Conservation (phyloP, 345 rosid species). For the Litchi chinensis region DNA sequence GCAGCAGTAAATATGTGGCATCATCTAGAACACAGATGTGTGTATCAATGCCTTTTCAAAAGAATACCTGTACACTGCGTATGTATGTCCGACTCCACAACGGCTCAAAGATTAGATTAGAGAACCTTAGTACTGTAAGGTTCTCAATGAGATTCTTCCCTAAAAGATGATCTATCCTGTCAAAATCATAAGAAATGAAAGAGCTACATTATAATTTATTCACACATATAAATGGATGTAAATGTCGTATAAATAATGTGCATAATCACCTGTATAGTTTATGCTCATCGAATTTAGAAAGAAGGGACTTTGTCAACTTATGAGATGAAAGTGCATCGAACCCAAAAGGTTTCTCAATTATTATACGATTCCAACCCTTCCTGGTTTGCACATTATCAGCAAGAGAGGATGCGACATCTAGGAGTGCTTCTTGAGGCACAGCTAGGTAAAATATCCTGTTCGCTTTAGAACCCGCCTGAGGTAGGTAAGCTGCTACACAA, state of each 20-base stretch:
- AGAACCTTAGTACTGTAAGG: conserved; percentile 72
- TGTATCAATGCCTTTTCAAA: neutral
- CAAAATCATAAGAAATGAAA: conserved; percentile 18
- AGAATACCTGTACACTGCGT: conserved; percentile 59
- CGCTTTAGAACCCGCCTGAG: conserved; percentile 58
- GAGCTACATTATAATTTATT: conserved; percentile 6
- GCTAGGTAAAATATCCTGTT: conserved; percentile 76
- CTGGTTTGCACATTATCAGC: conserved; percentile 59
- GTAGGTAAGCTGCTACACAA: conserved; percentile 34
- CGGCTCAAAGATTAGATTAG: conserved; percentile 77
- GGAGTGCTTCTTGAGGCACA: conserved; percentile 83
- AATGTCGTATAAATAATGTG: neutral
- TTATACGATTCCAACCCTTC: conserved; percentile 74
- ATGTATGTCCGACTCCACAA: conserved; percentile 73
- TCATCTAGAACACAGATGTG: conserved; percentile 11
- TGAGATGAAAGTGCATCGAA: conserved; percentile 58
- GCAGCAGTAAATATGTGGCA: conserved; percentile 16
- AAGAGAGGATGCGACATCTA: conserved; percentile 65
- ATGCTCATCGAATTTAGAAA: conserved; percentile 62
- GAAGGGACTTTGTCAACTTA: conserved; percentile 56
- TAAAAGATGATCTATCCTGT: conserved; percentile 76
- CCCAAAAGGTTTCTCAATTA: conserved; percentile 83
- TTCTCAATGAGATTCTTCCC: conserved; percentile 82
- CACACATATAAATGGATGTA: neutral
- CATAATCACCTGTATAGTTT: conserved; percentile 66